Evolutionary conservation across 176 grass and related monocot species (phyloP), one percentile per base, ranked within the genome.

Genomic region (Juncus effusus): DNA sequence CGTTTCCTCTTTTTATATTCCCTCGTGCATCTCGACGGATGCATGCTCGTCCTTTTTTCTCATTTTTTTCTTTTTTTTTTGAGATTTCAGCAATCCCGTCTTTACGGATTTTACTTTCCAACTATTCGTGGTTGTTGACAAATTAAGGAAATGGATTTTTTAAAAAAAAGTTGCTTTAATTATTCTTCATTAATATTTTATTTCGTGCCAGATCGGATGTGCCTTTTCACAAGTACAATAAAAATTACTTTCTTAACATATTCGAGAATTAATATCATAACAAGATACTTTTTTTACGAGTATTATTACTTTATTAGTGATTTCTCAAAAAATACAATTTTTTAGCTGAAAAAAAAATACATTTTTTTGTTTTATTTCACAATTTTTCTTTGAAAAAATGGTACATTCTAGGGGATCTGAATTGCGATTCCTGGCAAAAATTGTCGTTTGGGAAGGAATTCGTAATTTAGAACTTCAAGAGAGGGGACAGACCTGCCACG

Each of bases 401-500:
- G 65, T 69, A 69, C 51, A 69, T 69, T 67, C 36, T 69, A 28
- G 65, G 42, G 65, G 12, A 69, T 69, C 65, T 56, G 35, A 9
- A 69, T 69, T 10, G 12, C 36, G 40, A 72, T 72, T 44, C 38
- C 10, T 72, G 55, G 14, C 3, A 13, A 64, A 28, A 14, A 40
- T 64, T 64, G 61, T 64, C 61, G 61, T 64, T 7, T 64, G n/a
- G n/a, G 61, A 64, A 64, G 3, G 28, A 3, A 63, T 37, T 35
- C 41, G 13, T 40, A 69, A 37, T 14, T 14, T 39, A 14, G 28
- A 15, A 39, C 35, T 9, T 13, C 16, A 49, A 55, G 37, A 44
- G 47, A 53, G 13, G 51, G 9, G 12, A 5, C 49, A 3, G 44
- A 59, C 7, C 13, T 2, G 52, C 75, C 38, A 69, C 75, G 75